Conservation (phyloP, 768 basidiomycete species). For the Lactarius psammicola region DNA sequence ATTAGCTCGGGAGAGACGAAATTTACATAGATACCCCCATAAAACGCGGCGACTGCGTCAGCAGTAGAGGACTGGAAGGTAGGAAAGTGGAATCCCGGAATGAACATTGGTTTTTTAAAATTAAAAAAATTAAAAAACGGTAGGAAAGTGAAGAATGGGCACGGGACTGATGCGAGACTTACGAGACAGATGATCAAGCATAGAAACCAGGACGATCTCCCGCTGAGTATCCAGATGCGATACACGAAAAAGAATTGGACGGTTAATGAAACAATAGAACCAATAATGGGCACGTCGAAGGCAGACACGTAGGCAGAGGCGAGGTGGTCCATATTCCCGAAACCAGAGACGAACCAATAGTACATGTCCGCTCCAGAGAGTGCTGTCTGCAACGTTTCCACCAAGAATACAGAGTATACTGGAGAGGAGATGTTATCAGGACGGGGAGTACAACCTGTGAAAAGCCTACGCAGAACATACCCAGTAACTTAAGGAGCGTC, state of each 20-base stretch:
- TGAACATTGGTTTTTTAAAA: too few relatives aligned
- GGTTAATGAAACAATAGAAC: conserved; percentile 31
- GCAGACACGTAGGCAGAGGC: conserved; percentile 28
- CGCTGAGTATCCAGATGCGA: conserved; percentile 31
- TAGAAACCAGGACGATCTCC: neutral
- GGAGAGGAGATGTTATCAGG: neutral
- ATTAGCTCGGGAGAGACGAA: neutral
- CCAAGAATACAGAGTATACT: conserved; percentile 33
- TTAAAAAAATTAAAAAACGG: too few relatives aligned
- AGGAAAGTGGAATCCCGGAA: neutral
- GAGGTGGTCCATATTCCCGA: conserved; percentile 33
- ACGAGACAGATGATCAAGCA: conserved; percentile 1
- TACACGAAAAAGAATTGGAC: conserved; percentile 38
- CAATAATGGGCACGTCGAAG: conserved; percentile 34
- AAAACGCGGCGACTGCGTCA: neutral
- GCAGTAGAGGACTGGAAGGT: neutral
- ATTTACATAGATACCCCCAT: conserved; percentile 7
- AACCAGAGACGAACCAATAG: conserved; percentile 36
- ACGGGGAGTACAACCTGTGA: too few relatives aligned
- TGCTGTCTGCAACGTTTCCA: conserved; percentile 32
- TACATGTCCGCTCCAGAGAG: conserved; percentile 33
- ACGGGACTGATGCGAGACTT: neutral
- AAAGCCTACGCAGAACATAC: neutral
- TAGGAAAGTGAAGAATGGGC: neutral
- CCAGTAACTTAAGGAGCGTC: conserved; percentile 2